Evolutionary conservation across 163 green algal genomes (phyloP).

Genomic region (Scenedesmus sp.): DNA sequence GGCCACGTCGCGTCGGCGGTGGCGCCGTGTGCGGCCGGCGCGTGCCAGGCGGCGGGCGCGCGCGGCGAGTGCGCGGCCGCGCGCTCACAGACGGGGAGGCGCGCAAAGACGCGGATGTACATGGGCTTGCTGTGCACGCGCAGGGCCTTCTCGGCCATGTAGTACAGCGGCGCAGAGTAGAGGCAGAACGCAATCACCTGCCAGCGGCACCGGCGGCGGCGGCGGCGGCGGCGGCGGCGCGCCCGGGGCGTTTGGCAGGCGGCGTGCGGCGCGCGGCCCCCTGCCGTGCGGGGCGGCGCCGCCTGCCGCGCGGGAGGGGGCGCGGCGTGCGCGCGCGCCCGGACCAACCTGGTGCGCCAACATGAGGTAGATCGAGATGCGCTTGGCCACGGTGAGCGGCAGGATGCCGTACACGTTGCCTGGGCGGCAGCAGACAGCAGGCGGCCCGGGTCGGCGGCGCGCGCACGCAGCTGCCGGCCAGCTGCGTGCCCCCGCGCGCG

Average conservation of each 20-base stretch:
- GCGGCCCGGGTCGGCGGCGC: too few species aligned
- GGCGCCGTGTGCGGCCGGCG: too few species aligned
- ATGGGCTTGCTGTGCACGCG: conserved; percentile 31
- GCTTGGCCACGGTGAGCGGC: conserved; percentile 17
- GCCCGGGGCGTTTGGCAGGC: too few species aligned
- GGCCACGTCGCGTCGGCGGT: not conserved
- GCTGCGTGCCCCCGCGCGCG: too few species aligned
- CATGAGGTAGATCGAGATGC: conserved; percentile 38
- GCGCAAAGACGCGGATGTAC: conserved; percentile 9
- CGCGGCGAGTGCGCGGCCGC: not conserved
- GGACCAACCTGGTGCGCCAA: conserved; percentile 35
- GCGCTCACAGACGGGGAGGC: conserved; percentile 31
- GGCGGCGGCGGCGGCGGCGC: not conserved
- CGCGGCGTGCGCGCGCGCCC: not conserved
- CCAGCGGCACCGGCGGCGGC: not conserved
- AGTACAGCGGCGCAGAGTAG: conserved; percentile 43
- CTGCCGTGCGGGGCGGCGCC: too few species aligned
- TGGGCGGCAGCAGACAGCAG: not conserved
- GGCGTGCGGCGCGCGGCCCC: too few species aligned
- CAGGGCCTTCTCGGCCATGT: conserved; percentile 40
- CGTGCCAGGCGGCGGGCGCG: too few species aligned
- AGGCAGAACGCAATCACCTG: conserved; percentile 44
- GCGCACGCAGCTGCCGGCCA: not conserved
- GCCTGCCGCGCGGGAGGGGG: too few species aligned
- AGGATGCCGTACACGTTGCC: conserved; percentile 46